These are phyloP conservation scores for Emergomyces africanus DNA, from an alignment of 2,329 filamentous ascomycete species.

Conservation along the genomic window DNA sequence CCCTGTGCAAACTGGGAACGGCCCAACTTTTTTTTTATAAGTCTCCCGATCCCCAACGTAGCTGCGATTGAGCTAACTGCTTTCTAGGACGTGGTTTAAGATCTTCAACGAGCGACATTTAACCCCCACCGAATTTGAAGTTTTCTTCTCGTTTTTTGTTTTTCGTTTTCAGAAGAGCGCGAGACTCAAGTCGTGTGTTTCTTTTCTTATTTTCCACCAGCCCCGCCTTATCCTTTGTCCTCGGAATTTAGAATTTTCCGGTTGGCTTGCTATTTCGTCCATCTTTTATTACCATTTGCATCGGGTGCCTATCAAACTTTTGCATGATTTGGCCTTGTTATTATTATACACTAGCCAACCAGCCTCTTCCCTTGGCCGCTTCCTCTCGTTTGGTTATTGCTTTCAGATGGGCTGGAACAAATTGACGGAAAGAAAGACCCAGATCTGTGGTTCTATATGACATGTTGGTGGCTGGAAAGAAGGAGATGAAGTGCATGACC, in stretches of 20 bases:
- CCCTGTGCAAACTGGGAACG: conserved; percentile 13
- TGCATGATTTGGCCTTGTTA: background rate
- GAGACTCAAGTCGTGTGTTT: background rate
- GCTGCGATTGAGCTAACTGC: conserved; percentile 20
- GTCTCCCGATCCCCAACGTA: conserved; percentile 13
- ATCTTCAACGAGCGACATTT: conserved; percentile 6
- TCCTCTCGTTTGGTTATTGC: background rate
- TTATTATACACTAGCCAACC: background rate
- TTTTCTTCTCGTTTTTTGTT: background rate
- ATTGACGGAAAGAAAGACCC: background rate
- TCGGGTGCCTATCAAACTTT: background rate
- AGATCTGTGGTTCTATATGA: background rate
- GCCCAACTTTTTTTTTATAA: conserved; percentile 31
- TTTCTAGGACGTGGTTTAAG: conserved; percentile 9
- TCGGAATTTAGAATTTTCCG: background rate
- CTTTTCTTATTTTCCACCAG: background rate
- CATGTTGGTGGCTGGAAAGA: background rate
- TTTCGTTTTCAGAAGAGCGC: background rate
- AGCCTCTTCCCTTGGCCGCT: background rate
- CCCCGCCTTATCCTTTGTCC: background rate
- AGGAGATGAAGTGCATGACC: no score
- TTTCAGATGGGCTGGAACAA: background rate
- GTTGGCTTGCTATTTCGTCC: background rate
- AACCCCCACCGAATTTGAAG: background rate
- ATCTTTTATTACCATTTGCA: background rate